Percentiles rank a stretch among this genome's conserved stretches.
Conservation (phyloP, 1,284 basidiomycete genomes). For the Pseudozyma hubeiensis region DNA sequence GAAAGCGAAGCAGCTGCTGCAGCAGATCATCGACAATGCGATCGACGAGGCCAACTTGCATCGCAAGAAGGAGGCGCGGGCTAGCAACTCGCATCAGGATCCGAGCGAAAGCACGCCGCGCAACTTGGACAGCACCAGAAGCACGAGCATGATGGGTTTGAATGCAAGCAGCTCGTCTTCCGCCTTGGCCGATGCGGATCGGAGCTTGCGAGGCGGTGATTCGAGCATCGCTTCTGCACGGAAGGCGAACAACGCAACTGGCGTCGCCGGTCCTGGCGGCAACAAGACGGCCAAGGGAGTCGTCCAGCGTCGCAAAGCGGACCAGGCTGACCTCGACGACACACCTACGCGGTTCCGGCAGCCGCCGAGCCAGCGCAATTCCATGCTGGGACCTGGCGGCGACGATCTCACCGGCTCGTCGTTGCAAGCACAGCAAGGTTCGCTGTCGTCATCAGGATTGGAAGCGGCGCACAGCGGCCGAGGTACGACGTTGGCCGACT, state of each 20-base stretch:
- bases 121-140: constrained; percentile 16
- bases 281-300: constrained; percentile 19
- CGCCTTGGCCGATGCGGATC: constrained; percentile 35
- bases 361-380: constrained; percentile 33
- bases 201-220: constrained; percentile 21
- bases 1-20: constrained; percentile 54
- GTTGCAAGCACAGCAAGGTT: constrained; percentile 35
- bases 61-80: constrained; percentile 45
- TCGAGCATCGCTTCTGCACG: constrained; percentile 24
- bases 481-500: constrained; percentile 29
- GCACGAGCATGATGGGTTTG: constrained; percentile 29
- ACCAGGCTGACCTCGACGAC: constrained; percentile 47
- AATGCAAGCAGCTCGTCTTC: constrained; percentile 36
- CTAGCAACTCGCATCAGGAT: constrained; percentile 33
- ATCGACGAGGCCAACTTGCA: constrained; percentile 59
- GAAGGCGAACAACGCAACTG: constrained; percentile 15
- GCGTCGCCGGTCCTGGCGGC: constrained; percentile 3
- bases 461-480: constrained; percentile 42
- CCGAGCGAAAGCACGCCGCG: constrained; percentile 30
- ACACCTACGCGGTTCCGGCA: constrained; percentile 43
- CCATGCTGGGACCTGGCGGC: constrained; percentile 28
- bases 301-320: constrained; percentile 37
- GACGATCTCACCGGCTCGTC: constrained; percentile 29
- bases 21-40: constrained; percentile 60
- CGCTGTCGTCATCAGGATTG: constrained; percentile 31